phyloP scores from a whole-genome alignment of 2,329 filamentous ascomycete species.

The Colletotrichum tabaci region DNA sequence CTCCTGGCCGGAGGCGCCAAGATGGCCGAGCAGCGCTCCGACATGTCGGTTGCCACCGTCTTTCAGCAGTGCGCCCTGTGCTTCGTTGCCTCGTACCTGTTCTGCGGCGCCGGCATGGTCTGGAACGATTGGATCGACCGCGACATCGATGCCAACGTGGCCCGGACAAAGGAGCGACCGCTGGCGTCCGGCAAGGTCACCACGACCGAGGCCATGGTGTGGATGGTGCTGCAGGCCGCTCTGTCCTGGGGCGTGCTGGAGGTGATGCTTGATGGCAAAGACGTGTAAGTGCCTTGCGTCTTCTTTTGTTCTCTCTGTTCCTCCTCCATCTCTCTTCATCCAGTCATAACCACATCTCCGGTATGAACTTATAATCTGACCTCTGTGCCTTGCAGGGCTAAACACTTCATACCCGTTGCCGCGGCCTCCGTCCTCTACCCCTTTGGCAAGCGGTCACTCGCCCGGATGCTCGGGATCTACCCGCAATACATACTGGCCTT shows the following conservation, averaged over 20 bases:
- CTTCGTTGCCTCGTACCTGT: conserved; percentile 46
- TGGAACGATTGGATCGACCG: conserved; percentile 51
- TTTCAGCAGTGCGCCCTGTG: conserved; percentile 44
- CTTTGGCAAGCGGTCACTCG: conserved; percentile 43
- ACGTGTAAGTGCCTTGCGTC: conserved; percentile 19
- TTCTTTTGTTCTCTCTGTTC: not conserved
- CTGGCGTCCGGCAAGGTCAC: conserved; percentile 45
- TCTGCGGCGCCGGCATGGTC: conserved; percentile 50
- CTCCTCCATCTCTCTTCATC: too few relatives aligned
- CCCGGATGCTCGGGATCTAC: conserved; percentile 43
- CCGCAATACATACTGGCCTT: conserved; percentile 46
- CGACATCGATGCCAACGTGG: conserved; percentile 47
- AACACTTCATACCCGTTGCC: conserved; percentile 43
- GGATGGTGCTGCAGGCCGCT: conserved; percentile 27
- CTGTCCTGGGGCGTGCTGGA: conserved; percentile 19
- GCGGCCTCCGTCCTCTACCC: conserved; percentile 44
- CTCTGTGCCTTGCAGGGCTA: conserved; percentile 36
- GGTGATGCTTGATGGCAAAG: conserved; percentile 23
- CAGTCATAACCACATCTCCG: too few relatives aligned
- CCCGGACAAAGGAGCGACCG: conserved; percentile 48
- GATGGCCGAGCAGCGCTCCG: conserved; percentile 4
- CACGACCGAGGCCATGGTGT: conserved; percentile 44
- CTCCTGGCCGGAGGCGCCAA: conserved; percentile 25
- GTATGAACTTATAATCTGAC: not conserved
- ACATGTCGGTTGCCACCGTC: conserved; percentile 35